These are phyloP conservation scores for Draba incana DNA, from an alignment of 345 rosid genomes.

Conservation along the genomic window DNA sequence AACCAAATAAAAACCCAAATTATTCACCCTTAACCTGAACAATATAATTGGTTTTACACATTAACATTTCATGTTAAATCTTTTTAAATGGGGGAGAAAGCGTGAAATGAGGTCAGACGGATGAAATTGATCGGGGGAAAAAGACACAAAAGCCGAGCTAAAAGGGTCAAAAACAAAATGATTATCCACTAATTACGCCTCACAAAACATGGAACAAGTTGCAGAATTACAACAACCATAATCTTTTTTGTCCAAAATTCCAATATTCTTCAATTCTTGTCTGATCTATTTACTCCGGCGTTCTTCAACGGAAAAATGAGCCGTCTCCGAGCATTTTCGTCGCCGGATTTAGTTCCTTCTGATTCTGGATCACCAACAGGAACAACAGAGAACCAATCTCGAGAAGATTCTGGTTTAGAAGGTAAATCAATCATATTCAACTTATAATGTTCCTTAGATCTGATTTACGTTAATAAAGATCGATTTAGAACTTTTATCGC, in stretches of 20 bases:
- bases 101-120: constrained; percentile 35
- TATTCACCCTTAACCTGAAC: too few relatives aligned
- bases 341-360: constrained; percentile 52
- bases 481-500: neutral
- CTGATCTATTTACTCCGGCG: constrained; percentile 19
- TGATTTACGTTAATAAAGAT: neutral
- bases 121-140: constrained; percentile 1
- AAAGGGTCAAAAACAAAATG: constrained; percentile 25
- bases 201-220: constrained; percentile 11
- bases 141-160: neutral
- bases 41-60: too few relatives aligned
- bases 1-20: too few relatives aligned
- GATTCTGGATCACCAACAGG: constrained; percentile 29
- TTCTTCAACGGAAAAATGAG: constrained; percentile 27
- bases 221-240: constrained; percentile 22
- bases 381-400: constrained; percentile 26
- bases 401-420: constrained; percentile 51
- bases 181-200: constrained; percentile 40
- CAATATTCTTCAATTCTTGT: constrained; percentile 17
- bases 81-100: neutral
- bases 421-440: constrained; percentile 41
- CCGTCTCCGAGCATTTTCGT: constrained; percentile 50
- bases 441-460: neutral
- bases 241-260: constrained; percentile 23
- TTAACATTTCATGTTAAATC: neutral